Conservation (phyloP, 257 asterid genomes). For the Solanum gandarillasii region DNA sequence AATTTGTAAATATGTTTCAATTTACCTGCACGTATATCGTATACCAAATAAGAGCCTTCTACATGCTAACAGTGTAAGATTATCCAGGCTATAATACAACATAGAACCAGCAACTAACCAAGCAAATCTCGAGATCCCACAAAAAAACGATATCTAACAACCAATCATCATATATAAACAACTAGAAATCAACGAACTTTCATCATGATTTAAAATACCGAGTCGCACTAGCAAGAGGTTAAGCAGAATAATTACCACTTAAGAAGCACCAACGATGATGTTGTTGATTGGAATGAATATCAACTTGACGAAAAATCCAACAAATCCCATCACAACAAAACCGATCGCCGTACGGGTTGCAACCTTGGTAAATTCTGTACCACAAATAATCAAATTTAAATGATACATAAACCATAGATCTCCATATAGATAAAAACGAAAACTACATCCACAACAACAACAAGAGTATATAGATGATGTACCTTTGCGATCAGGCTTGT, state of each 20-base stretch:
- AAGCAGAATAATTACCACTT: neutral
- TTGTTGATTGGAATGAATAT: conserved; percentile 31
- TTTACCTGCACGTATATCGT: neutral
- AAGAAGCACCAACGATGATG: conserved; percentile 23
- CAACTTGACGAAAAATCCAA: conserved; percentile 31
- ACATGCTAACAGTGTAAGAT: neutral
- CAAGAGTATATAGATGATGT: neutral
- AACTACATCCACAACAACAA: neutral
- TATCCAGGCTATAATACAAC: neutral
- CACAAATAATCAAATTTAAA: neutral
- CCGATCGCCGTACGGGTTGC: conserved; percentile 26
- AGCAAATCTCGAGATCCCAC: neutral
- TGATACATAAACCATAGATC: neutral
- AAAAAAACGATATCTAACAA: neutral
- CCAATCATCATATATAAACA: neutral
- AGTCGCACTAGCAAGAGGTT: neutral
- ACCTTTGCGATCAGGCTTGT: conserved; percentile 30
- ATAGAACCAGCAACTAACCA: neutral
- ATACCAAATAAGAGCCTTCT: neutral
- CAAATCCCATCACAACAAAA: conserved; percentile 30
- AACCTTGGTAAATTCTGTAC: conserved; percentile 23
- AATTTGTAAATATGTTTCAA: neutral
- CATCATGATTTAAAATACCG: neutral
- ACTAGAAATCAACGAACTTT: neutral
- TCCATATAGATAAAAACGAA: neutral